Base-by-base conservation (phyloP, 202 grass and related monocot genomes). In the Zizania palustris region DNA sequence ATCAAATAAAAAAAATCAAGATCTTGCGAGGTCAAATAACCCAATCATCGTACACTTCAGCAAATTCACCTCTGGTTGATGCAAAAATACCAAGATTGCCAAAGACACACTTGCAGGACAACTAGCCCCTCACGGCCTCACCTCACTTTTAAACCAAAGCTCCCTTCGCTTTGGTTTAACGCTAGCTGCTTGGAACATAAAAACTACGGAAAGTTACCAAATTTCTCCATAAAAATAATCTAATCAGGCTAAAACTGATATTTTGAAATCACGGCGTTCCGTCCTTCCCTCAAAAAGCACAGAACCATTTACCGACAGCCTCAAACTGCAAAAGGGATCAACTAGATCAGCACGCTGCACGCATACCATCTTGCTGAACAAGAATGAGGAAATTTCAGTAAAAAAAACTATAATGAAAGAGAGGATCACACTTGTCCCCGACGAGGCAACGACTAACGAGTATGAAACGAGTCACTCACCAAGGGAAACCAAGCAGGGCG, bases 1-100 rank as follows among this genome's bases (percentile, higher is more conserved):
- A 34, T 53, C n/a, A 53, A 69, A 20, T 62, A 15, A 33, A 2
- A 15, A 28, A 28, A 28, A 1, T 45, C n/a, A 65, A 60, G 67
- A 59, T 71, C 19, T 72, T 71, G 72, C 73, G 54, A 60, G 67
- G 78, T 78, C 57, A 64, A 73, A 59, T 2, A 74, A 55, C 11
- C 43, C 14, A 53, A 63, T 62, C 16, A 55, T 38, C 20, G 5
- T 4, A 22, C 45, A 72, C 66, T 46, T 72, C 3, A 14, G 37
- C 1, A 76, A 74, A 15, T 67, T 35, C 9, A 22, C 0, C 42
- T 51, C 36, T 16, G 41, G 28, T 75, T 65, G 72, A 36, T 57
- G 71, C 9, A 44, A 63, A 28, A 57, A 46, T 41, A 57, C 20
- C 71, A 70, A 40, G 67, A 56, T 39, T 45, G 71, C 64, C 10